phyloP scores from a whole-genome alignment of 805 yeast species.

The Saccharomycopsis sp. region DNA sequence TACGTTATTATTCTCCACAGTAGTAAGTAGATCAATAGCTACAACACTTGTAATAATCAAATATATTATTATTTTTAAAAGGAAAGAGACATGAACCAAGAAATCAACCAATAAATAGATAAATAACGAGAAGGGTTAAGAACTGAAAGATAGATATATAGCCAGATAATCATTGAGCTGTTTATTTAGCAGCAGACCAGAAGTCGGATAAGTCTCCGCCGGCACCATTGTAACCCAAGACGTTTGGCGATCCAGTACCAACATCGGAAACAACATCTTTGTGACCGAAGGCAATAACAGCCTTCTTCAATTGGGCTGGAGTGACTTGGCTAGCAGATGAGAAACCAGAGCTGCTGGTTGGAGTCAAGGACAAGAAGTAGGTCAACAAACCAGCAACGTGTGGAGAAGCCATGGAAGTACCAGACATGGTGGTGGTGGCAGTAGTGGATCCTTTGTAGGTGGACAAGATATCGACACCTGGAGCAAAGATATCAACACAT shows the following conservation, averaged over 20 bases:
- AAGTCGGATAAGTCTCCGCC: slow-evolving; percentile 46
- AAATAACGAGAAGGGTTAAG: background rate
- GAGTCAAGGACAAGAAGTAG: slow-evolving; percentile 50
- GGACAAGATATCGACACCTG: slow-evolving; percentile 49
- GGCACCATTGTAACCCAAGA: slow-evolving; percentile 56
- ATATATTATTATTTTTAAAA: no score
- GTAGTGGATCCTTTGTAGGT: slow-evolving; percentile 47
- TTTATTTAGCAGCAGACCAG: slow-evolving; percentile 32
- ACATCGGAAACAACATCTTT: slow-evolving; percentile 40
- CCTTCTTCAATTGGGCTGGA: slow-evolving; percentile 49
- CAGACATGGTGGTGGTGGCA: slow-evolving; percentile 49
- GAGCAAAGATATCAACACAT: slow-evolving; percentile 48
- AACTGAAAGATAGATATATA: background rate
- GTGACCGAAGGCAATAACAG: slow-evolving; percentile 46
- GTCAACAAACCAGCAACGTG: slow-evolving; percentile 51
- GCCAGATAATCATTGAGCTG: background rate
- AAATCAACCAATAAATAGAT: slow-evolving; percentile 2
- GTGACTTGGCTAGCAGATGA: slow-evolving; percentile 38
- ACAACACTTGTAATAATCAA: no score
- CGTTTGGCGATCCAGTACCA: slow-evolving; percentile 46
- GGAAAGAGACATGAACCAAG: slow-evolving; percentile 7
- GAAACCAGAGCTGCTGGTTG: slow-evolving; percentile 44
- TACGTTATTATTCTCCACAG: no score
- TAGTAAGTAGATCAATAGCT: no score
- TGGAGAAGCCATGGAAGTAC: slow-evolving; percentile 61